Evolutionary conservation across 106 monocot species (phyloP), one percentile per base, ranked within the genome.

Genomic region (Platanthera zijinensis): DNA sequence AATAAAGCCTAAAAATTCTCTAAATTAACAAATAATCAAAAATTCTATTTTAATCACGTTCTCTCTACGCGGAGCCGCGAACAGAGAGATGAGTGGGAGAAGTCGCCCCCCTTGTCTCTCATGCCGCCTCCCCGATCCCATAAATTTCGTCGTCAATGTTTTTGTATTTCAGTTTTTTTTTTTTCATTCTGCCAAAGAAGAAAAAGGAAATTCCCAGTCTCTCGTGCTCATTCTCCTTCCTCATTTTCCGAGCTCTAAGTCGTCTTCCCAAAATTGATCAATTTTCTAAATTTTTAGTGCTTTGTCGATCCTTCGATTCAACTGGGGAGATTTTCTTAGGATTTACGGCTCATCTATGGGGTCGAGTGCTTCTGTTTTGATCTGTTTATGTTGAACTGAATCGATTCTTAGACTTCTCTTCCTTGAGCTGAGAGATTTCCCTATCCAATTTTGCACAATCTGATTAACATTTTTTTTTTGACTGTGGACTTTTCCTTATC

Each of bases 81-180:
- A 14, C 25, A 12, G 39, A 13, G 25, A 10, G 67, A 39, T 12
- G 11, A 4, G 11, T 0, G 32, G 67, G 67, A 17, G 67, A 25
- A 67, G 67, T 67, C 67, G 25, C 32, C 67, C 30, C 5, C 39
- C 32, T 14, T 30, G 12, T 39, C 32, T 67, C 67, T 28, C 28
- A 12, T 39, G 11, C 32, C 67, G 14, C 39, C 32, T 12, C 67
- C 39, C 67, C 14, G 67, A 67, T 39, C 67, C 39, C 67, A 67
- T 67, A 67, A 67, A 67, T 39, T 67, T 7, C 67, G 67, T 67
- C 59, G 25, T 22, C 25, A 32, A 67, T 67, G 67, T 67, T 67
- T 39, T 67, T 22, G 13, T 67, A 30, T 19, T 61, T 61, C 59
- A 61, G 67, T 67, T 67, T 61, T 61, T 61, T 61, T 61, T 61